A percentile compares a stretch with the other conserved stretches of the same genome.
These are phyloP conservation scores for Xylaria nigripes DNA, from an alignment of 495 filamentous ascomycete genomes.

Conservation along the genomic window DNA sequence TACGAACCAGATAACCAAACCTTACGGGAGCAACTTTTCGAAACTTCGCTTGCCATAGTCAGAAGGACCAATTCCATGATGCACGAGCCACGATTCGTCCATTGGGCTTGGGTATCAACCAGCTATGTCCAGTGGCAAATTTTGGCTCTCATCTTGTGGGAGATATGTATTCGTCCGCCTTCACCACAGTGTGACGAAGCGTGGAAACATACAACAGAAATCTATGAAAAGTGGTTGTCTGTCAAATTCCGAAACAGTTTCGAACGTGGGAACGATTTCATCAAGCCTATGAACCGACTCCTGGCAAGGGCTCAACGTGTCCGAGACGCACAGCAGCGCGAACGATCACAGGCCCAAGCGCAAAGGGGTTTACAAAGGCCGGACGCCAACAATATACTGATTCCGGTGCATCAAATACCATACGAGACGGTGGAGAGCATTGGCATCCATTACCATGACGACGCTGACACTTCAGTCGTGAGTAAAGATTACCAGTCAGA, in stretches of 20 bases:
- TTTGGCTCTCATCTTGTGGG: slow-evolving; percentile 7
- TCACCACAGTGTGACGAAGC: slow-evolving; percentile 6
- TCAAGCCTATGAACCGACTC: slow-evolving; percentile 5
- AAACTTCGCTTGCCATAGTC: background rate
- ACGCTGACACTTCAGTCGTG: background rate
- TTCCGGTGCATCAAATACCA: background rate
- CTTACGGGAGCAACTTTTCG: slow-evolving; percentile 1
- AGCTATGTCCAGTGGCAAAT: slow-evolving; percentile 11
- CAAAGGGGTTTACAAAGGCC: background rate
- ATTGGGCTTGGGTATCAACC: slow-evolving; percentile 3
- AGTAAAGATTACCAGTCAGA: background rate
- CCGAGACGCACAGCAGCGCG: slow-evolving; percentile 1
- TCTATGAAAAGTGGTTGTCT: slow-evolving; percentile 6
- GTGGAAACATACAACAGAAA: background rate
- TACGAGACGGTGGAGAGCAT: background rate
- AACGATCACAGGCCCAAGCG: background rate
- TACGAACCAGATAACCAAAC: background rate
- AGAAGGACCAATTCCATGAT: slow-evolving; percentile 1
- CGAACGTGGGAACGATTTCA: slow-evolving; percentile 6
- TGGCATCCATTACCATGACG: background rate
- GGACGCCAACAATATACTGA: background rate
- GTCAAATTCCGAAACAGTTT: slow-evolving; percentile 1
- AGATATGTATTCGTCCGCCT: slow-evolving; percentile 8
- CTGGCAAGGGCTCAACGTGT: slow-evolving; percentile 3
- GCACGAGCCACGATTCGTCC: slow-evolving; percentile 2